A percentile compares a stretch with the other conserved stretches of the same genome.
These are phyloP conservation scores for Globisporangium emineosum DNA, from an alignment of 352 stramenopile species.

Conservation along the genomic window DNA sequence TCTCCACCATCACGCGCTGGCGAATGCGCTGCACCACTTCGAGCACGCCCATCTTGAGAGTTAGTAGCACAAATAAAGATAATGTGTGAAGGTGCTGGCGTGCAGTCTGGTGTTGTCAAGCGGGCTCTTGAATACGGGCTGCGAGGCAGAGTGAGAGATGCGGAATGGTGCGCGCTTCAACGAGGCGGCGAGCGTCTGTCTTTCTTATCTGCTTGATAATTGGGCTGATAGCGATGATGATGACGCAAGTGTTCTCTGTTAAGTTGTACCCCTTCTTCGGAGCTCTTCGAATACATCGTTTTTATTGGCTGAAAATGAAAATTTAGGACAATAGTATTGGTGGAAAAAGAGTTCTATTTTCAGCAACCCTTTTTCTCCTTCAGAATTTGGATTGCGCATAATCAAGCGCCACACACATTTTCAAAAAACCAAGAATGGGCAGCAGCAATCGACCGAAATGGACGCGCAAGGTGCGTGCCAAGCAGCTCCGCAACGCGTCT, in stretches of 20 bases:
- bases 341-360: background rate
- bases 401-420: background rate
- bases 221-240: background rate
- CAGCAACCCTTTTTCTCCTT: background rate
- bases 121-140: background rate
- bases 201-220: background rate
- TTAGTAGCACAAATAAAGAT: background rate
- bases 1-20: slow-evolving; percentile 49
- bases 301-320: background rate
- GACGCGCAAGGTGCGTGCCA: slow-evolving; percentile 10
- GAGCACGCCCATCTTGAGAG: slow-evolving; percentile 28
- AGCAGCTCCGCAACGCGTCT: slow-evolving; percentile 7
- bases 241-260: background rate
- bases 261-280: background rate
- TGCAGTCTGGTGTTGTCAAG: background rate
- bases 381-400: background rate
- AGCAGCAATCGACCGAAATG: slow-evolving; percentile 7
- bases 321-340: background rate
- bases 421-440: slow-evolving; percentile 4
- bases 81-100: background rate
- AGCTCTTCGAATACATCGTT: background rate
- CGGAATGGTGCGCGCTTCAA: background rate
- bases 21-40: slow-evolving; percentile 41
- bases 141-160: slow-evolving; percentile 1
- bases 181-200: background rate